Evolutionary conservation across 495 filamentous ascomycete genomes (phyloP).

Genomic region (Clohesyomyces aquaticus): DNA sequence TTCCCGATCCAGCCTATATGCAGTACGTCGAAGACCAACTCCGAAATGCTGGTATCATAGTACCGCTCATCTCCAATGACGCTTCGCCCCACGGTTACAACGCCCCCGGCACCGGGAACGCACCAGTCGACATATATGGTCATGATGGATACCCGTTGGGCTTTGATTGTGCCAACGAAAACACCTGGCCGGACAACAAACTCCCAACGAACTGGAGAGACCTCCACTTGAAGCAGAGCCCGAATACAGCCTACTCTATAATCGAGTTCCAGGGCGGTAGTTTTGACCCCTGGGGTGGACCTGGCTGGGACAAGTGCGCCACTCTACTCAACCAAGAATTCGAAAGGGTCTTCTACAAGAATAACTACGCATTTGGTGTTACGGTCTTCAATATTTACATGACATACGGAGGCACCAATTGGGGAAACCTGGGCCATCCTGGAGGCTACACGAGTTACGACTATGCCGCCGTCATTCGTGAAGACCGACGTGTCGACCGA

Average conservation of each 20-base stretch:
- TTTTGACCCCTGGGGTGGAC: conserved; percentile 76
- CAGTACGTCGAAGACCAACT: conserved; percentile 69
- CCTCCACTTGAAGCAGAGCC: conserved; percentile 61
- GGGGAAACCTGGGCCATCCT: conserved; percentile 77
- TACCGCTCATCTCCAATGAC: conserved; percentile 80
- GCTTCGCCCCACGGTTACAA: conserved; percentile 61
- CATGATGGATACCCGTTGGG: conserved; percentile 69
- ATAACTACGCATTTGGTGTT: conserved; percentile 66
- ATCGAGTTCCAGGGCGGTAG: conserved; percentile 77
- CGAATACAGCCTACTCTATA: conserved; percentile 68
- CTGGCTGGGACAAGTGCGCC: conserved; percentile 66
- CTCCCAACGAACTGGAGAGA: conserved; percentile 50
- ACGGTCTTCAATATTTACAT: conserved; percentile 71
- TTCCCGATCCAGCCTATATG: conserved; percentile 64
- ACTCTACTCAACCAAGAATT: conserved; percentile 69
- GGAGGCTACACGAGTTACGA: conserved; percentile 77
- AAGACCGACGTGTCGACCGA: conserved; percentile 66
- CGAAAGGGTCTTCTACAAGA: conserved; percentile 81
- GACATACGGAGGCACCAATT: conserved; percentile 74
- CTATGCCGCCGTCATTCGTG: conserved; percentile 69
- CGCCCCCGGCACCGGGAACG: conserved; percentile 68
- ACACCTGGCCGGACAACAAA: conserved; percentile 48
- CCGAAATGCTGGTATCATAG: conserved; percentile 68
- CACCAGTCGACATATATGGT: conserved; percentile 77
- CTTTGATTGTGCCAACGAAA: conserved; percentile 55